Evolutionary conservation across 768 basidiomycete genomes (phyloP).

Genomic region (Mycena olivaceomarginata): DNA sequence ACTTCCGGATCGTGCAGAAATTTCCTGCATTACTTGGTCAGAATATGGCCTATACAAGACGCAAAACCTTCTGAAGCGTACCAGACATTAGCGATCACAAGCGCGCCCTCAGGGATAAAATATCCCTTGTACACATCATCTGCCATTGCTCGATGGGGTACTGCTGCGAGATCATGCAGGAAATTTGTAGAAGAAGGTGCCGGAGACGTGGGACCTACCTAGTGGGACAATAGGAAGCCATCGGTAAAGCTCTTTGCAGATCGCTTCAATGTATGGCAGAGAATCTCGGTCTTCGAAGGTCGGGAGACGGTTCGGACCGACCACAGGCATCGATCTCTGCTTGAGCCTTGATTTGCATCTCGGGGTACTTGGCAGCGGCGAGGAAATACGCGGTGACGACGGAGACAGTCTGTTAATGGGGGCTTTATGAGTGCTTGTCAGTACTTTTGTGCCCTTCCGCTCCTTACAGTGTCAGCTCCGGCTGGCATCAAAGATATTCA

Average conservation of each 20-base stretch:
- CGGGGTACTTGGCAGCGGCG: constrained; percentile 62
- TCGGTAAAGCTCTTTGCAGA: constrained; percentile 60
- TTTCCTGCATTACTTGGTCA: constrained; percentile 40
- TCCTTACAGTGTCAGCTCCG: constrained; percentile 63
- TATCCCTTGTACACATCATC: constrained; percentile 57
- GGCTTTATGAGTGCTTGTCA: neutral
- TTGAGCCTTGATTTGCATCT: constrained; percentile 61
- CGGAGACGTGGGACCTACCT: neutral
- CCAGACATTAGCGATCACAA: constrained; percentile 48
- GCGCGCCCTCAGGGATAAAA: constrained; percentile 55
- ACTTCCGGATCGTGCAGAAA: constrained; percentile 55
- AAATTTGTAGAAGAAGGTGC: too few relatives aligned
- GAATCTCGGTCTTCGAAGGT: constrained; percentile 59
- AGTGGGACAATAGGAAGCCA: constrained; percentile 49
- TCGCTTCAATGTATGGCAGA: constrained; percentile 63
- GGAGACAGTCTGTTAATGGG: constrained; percentile 58
- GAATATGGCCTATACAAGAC: neutral
- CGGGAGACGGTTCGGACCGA: constrained; percentile 64
- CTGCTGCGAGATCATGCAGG: constrained; percentile 36
- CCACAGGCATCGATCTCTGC: constrained; percentile 64
- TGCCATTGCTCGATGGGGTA: constrained; percentile 51
- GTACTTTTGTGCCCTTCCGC: neutral
- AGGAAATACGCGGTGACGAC: constrained; percentile 62
- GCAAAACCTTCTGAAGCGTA: neutral
- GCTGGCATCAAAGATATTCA: constrained; percentile 43